Conservation (phyloP, 805 yeast species). For the Monosporozyma solicola region DNA sequence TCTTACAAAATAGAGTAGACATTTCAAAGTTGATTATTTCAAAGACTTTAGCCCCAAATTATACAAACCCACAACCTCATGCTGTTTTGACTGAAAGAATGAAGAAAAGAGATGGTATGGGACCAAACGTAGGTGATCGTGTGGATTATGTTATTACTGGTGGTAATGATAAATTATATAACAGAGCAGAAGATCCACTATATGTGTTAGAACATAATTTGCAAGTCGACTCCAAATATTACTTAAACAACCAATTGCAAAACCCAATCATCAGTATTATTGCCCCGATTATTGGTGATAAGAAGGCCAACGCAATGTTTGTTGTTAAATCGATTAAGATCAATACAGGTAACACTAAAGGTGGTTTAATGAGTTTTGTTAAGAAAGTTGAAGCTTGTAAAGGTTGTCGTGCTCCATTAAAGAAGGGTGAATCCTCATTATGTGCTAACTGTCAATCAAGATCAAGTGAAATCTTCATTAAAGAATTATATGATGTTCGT, state of each 20-base stretch:
- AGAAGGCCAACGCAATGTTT: conserved; percentile 67
- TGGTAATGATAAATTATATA: conserved; percentile 76
- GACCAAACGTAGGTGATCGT: conserved; percentile 95
- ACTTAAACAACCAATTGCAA: conserved; percentile 83
- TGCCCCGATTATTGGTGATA: conserved; percentile 88
- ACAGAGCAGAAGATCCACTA: conserved; percentile 94
- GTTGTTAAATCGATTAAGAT: conserved; percentile 41
- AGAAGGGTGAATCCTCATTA: conserved; percentile 57
- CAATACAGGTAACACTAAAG: conserved; percentile 52
- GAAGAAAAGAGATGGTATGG: conserved; percentile 95
- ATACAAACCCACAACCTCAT: conserved; percentile 95
- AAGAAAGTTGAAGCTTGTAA: conserved; percentile 83
- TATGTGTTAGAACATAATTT: conserved; percentile 85
- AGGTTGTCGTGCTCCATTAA: conserved; percentile 76
- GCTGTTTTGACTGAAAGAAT: conserved; percentile 93
- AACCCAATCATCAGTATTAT: conserved; percentile 91
- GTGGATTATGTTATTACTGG: conserved; percentile 93
- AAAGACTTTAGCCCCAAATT: conserved; percentile 85
- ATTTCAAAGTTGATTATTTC: conserved; percentile 89
- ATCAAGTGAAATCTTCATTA: conserved; percentile 74
- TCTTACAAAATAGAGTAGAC: conserved; percentile 85
- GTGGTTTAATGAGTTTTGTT: conserved; percentile 88
- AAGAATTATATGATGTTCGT: conserved; percentile 70
- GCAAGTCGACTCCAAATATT: conserved; percentile 91
- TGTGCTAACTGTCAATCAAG: conserved; percentile 69